A percentile compares a stretch with the other conserved stretches of the same genome.
Evolutionary conservation across 192 early-diverging fungal species (phyloP).

Genomic region (Dissophora globulifera): DNA sequence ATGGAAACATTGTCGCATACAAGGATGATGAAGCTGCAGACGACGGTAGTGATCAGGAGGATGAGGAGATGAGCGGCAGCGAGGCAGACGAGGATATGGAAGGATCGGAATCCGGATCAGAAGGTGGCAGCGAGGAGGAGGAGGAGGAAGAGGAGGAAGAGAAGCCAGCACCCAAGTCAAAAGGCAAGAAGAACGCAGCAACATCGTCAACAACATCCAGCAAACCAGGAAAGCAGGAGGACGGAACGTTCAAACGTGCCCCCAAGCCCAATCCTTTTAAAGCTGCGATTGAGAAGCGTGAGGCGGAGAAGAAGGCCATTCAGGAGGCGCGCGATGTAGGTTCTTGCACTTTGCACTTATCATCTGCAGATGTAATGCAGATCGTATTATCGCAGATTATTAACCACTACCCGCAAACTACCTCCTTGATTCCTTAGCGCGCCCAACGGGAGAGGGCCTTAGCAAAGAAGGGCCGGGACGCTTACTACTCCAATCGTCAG

Average conservation of each 20-base stretch:
- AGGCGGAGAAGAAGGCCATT: slow-evolving; percentile 51
- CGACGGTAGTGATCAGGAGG: too few relatives aligned
- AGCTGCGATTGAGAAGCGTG: slow-evolving; percentile 51
- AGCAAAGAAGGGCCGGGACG: slow-evolving; percentile 49
- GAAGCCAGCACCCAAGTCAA: slow-evolving; percentile 16
- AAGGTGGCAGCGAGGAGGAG: slow-evolving; percentile 3
- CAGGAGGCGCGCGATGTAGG: slow-evolving; percentile 46
- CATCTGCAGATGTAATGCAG: too few relatives aligned
- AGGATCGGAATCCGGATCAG: slow-evolving; percentile 20
- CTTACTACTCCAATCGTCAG: slow-evolving; percentile 47
- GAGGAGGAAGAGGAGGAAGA: slow-evolving; percentile 16
- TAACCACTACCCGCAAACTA: too few relatives aligned
- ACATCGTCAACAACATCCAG: neutral
- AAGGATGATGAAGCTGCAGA: slow-evolving; percentile 5
- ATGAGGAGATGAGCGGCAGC: slow-evolving; percentile 21
- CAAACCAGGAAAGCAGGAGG: slow-evolving; percentile 46
- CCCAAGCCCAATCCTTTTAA: slow-evolving; percentile 51
- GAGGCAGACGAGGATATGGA: slow-evolving; percentile 25
- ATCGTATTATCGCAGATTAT: too few relatives aligned
- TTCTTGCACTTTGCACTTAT: neutral
- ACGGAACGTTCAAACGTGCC: slow-evolving; percentile 40
- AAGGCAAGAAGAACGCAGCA: slow-evolving; percentile 23
- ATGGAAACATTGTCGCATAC: slow-evolving; percentile 48
- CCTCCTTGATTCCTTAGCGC: slow-evolving; percentile 22
- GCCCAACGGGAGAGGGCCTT: slow-evolving; percentile 37